Percentiles rank a stretch among this genome's conserved stretches.
Evolutionary conservation across 805 yeast genomes (phyloP).

Genomic region (Barnettozyma siamensis): DNA sequence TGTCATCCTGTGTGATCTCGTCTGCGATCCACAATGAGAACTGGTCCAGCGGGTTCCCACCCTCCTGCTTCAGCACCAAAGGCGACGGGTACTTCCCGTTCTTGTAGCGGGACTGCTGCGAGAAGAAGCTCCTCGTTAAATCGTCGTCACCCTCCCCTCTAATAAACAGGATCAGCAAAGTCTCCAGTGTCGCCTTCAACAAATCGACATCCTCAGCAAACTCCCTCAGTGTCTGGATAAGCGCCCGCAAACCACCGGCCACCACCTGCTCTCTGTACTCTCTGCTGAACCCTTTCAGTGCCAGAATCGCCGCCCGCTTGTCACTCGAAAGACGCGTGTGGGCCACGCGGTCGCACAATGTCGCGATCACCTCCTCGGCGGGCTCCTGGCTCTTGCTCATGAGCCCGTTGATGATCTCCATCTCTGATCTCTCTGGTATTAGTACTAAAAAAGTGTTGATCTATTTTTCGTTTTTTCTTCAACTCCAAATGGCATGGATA

Average conservation of each 20-base stretch:
- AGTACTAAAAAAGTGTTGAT: too few species aligned
- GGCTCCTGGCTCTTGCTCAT: slow-evolving; percentile 43
- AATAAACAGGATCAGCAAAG: slow-evolving; percentile 74
- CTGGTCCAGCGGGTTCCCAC: slow-evolving; percentile 58
- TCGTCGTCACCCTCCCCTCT: slow-evolving; percentile 63
- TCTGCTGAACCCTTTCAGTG: slow-evolving; percentile 81
- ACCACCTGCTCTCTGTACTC: slow-evolving; percentile 88
- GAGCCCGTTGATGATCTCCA: slow-evolving; percentile 38
- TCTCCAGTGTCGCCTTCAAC: slow-evolving; percentile 77
- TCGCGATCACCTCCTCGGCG: slow-evolving; percentile 81
- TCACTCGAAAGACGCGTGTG: slow-evolving; percentile 81
- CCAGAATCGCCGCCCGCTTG: slow-evolving; percentile 85
- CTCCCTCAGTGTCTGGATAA: slow-evolving; percentile 57
- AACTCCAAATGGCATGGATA: not conserved
- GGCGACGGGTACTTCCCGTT: slow-evolving; percentile 82
- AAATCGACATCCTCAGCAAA: slow-evolving; percentile 69
- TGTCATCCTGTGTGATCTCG: slow-evolving; percentile 64
- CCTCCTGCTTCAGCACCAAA: slow-evolving; percentile 43
- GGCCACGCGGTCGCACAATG: slow-evolving; percentile 79
- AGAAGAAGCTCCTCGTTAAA: slow-evolving; percentile 62
- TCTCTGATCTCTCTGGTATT: too few species aligned
- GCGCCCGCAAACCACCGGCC: slow-evolving; percentile 74
- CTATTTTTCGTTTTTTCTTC: not conserved
- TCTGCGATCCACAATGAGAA: slow-evolving; percentile 94
- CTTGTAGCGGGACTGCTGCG: slow-evolving; percentile 65